phyloP scores from a whole-genome alignment of 768 basidiomycete genomes.

The Cantharellus cinnabarinus region DNA sequence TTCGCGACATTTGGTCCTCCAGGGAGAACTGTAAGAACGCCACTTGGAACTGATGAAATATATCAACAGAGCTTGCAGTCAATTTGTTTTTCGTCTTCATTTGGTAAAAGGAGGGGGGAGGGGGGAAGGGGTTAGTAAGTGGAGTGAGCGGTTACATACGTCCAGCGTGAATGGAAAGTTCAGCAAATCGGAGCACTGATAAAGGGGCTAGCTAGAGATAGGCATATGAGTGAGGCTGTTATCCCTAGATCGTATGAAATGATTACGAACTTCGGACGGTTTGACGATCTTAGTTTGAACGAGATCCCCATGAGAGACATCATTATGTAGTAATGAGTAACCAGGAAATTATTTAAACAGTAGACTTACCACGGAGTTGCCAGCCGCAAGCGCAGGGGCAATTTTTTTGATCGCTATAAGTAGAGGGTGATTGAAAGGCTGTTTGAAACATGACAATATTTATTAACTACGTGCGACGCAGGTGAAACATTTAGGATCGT shows the following conservation, averaged over 20 bases:
- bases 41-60: constrained; percentile 39
- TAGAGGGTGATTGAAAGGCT: constrained; percentile 85
- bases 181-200: constrained; percentile 56
- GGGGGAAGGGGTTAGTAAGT: background rate
- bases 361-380: constrained; percentile 44
- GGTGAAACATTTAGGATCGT: background rate
- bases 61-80: background rate
- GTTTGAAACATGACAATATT: background rate
- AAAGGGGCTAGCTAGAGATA: constrained; percentile 45
- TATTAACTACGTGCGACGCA: background rate
- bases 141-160: constrained; percentile 21
- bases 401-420: constrained; percentile 80
- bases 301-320: background rate
- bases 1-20: constrained; percentile 49
- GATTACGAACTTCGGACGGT: constrained; percentile 41
- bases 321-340: background rate
- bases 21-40: constrained; percentile 53
- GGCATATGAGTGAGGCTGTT: background rate
- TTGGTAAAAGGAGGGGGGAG: background rate
- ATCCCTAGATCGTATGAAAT: background rate
- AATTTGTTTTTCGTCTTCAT: background rate
- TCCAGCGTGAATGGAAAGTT: constrained; percentile 43
- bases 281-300: constrained; percentile 24
- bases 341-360: background rate
- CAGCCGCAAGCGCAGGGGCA: constrained; percentile 65